A percentile compares a stretch with the other conserved stretches of the same genome.
These are phyloP conservation scores for Crataegus laevigata DNA, from an alignment of 306 rosid species.

Conservation along the genomic window DNA sequence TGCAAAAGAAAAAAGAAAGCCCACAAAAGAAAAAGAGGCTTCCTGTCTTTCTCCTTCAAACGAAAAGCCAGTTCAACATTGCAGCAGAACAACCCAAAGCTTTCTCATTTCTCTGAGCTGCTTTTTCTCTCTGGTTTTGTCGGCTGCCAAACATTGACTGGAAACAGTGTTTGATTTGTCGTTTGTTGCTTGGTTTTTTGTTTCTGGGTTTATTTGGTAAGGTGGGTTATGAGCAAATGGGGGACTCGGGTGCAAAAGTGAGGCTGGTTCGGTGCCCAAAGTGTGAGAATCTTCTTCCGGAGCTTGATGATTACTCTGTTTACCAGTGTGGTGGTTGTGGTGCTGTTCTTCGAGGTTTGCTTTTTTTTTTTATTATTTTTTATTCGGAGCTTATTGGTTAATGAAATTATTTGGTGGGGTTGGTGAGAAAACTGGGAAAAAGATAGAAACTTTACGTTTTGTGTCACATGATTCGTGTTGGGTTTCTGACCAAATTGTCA, in stretches of 20 bases:
- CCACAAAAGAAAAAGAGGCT: constrained; percentile 14
- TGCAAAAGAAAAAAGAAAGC: background rate
- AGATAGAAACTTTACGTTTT: background rate
- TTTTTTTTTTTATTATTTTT: background rate
- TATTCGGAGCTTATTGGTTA: background rate
- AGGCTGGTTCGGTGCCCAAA: constrained; percentile 85
- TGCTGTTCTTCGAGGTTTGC: constrained; percentile 75
- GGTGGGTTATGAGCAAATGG: constrained; percentile 37
- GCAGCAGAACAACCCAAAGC: background rate
- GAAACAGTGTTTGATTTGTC: background rate
- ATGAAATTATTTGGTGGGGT: background rate
- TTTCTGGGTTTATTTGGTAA: constrained; percentile 14
- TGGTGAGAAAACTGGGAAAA: background rate
- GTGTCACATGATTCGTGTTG: background rate
- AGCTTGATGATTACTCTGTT: constrained; percentile 74
- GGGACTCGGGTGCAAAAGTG: constrained; percentile 45
- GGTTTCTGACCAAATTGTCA: background rate
- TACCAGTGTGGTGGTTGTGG: constrained; percentile 95
- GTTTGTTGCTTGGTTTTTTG: background rate
- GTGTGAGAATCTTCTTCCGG: constrained; percentile 92
- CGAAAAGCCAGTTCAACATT: background rate
- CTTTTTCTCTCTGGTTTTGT: background rate
- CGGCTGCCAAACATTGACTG: constrained; percentile 19
- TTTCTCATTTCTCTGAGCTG: background rate
- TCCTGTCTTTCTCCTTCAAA: constrained; percentile 10